Base-by-base conservation (phyloP, 2,329 filamentous ascomycete species). In the Neobulgaria alba region DNA sequence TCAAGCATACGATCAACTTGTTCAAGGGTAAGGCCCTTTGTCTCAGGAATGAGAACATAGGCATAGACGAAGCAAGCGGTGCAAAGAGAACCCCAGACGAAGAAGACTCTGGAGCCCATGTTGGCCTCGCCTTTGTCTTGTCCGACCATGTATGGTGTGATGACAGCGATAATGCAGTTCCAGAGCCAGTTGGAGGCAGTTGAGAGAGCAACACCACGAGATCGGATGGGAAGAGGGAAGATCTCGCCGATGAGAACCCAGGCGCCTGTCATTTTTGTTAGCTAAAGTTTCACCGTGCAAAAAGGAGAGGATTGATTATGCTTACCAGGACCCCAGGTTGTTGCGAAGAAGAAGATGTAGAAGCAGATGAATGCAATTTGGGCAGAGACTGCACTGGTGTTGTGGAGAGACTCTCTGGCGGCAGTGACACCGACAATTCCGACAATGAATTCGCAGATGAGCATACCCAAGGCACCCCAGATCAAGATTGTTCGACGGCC, bases 321-420 rank as follows among this genome's bases (percentile, higher is more conserved):
- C 46, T 38, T 46, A 48, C 50, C 52, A 3, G 86, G 85, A 39
- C 87, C 87, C 87, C 86, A 94, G 49, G 87, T 94, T 43, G 75
- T 79, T 45, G 87, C 87, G 62, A 94, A 94, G 73, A 82, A 90
- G 74, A 86, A 88, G 71, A 94, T 89, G 73, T 88, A 92, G 69
- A 94, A 80, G 67, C 80, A 83, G 59, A 92, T 92, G 68, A 93
- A 92, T 46, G 85, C 77, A 51, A 94, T 87, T 72, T 89, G 80
- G 36, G 82, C 77, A 49, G 43, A 51, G 53, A 75, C 72, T 23
- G 77, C 79, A 2, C 67, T 50, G 46, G 71, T 64, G 61, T 80
- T 76, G 65, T 73, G 38, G 56, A 68, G 66, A 47, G 68, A 56
- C 62, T 71, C 66, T 60, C 71, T 66, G 32, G 76, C 77, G 38